Base-by-base conservation (phyloP, 257 asterid species). In the Fraxinus quadrangulata region DNA sequence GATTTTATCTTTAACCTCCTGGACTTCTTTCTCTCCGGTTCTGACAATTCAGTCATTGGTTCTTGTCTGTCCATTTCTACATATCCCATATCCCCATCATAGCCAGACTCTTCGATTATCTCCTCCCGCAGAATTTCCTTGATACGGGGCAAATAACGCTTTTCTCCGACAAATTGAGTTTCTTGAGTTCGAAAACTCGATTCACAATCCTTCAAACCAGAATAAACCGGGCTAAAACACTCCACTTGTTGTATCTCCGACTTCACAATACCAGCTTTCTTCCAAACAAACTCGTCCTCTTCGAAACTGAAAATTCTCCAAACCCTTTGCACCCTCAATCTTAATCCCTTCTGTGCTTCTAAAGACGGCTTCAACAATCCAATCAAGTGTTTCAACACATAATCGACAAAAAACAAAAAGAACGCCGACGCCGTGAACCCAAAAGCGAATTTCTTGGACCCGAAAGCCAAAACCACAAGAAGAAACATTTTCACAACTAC, bases 391-490 rank as follows among this genome's bases (percentile, higher is more conserved):
- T 83, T 82, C 67, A 86, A 88, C 6, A 73, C 79, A 80, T 54
- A 88, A 45, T 94, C 98, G 24, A 89, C 54, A 78, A 91, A 83
- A 33, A 85, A 79, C 67, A 94, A 71, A 80, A 89, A 59, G 69
- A 87, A 85, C 0, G 97, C 90, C 47, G 97, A 91, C 81, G 91
- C 13, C 1, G 97, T 92, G 67, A 94, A 77, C 77, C 95, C 97
- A 16, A 90, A 68, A 0, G 95, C 84, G 33, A 94, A 81, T 40
- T 87, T 90, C 85, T 89, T 87, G 0, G 91, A 70, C 59, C 90
- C 87, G 79, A 89, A 80, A 19, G 88, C 93, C 85, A 94, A 77
- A 83, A 87, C 85, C 85, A 86, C 91, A 79, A 94, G 91, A 61
- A 88, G 77, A 19, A 84, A 81, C 78, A 87, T 49, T 84, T 84